Base-by-base conservation (phyloP, 345 rosid species). In the Theobroma cacao region DNA sequence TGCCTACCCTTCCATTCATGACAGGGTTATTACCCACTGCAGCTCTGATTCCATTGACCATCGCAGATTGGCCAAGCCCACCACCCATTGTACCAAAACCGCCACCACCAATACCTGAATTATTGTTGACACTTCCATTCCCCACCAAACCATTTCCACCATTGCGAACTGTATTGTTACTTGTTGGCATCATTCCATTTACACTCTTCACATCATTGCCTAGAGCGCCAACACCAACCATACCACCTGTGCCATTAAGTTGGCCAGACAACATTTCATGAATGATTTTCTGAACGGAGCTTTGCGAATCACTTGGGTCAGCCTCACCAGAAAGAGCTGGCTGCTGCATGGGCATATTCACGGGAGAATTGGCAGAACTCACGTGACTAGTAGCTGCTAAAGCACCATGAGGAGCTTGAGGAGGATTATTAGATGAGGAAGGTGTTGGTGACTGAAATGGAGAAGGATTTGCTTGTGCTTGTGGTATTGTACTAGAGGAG, bases 211-310 rank as follows among this genome's bases (percentile, higher is more conserved):
- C 84, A 26, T 91, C 94, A 53, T 81, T 88, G 71, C 89, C 92
- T 40, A 88, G 71, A 28, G 96, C 77, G 43, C 90, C 90, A 62
- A 82, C 84, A 33, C 93, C 90, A 72, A 43, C 89, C 89, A 90
- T 85, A 63, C 89, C 83, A 36, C 91, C 87, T 2, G 81, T 56
- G 36, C 84, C 87, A 55, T 86, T 89, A 43, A 86, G 84, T 78
- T 94, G 95, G 87, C 79, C 79, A 75, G 92, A 83, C 88, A 94
- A 80, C 81, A 92, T 89, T 14, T 90, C 94, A 38, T 93, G 95
- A 65, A 96, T 82, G 77, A 96, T 86, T 83, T 96, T 96, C 86
- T 94, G 95, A 55, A 94, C 98, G 26, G 98, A 88, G 77, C 92
- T 96, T 75, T 85, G 91, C 0, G 98, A 85, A 75, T 89, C 95